Conservation (phyloP, 805 yeast species). For the Phaffomyces antillensis region DNA sequence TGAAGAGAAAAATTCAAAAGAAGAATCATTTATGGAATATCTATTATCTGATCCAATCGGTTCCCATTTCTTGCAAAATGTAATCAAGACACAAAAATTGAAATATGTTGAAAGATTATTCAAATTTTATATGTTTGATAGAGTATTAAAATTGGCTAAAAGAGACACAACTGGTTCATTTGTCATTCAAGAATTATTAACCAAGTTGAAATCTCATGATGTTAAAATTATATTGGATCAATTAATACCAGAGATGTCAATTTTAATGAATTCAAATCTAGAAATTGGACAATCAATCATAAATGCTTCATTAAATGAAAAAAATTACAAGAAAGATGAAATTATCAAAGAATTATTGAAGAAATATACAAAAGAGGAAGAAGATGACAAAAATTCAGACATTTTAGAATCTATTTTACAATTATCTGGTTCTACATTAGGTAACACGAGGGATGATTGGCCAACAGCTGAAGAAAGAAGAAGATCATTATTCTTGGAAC, state of each 20-base stretch:
- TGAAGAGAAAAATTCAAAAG: slow-evolving; percentile 48
- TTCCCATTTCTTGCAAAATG: slow-evolving; percentile 78
- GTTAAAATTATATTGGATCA: slow-evolving; percentile 55
- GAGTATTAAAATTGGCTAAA: slow-evolving; percentile 65
- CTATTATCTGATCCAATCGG: slow-evolving; percentile 86
- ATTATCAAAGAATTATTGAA: slow-evolving; percentile 43
- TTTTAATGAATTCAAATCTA: slow-evolving; percentile 56
- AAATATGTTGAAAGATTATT: slow-evolving; percentile 68
- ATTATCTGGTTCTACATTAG: slow-evolving; percentile 64
- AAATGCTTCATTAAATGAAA: slow-evolving; percentile 54
- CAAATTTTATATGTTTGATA: slow-evolving; percentile 61
- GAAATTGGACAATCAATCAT: slow-evolving; percentile 63
- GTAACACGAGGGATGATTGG: slow-evolving; percentile 82
- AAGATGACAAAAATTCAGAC: slow-evolving; percentile 22
- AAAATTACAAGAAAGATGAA: slow-evolving; percentile 52
- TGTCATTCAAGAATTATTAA: slow-evolving; percentile 65
- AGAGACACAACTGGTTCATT: slow-evolving; percentile 82
- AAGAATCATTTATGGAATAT: slow-evolving; percentile 78
- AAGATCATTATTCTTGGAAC: slow-evolving; percentile 66
- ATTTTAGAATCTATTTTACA: slow-evolving; percentile 63
- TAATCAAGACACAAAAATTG: slow-evolving; percentile 56
- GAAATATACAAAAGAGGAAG: slow-evolving; percentile 35
- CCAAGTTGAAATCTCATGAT: slow-evolving; percentile 55
- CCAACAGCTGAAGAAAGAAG: slow-evolving; percentile 88
- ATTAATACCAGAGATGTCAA: slow-evolving; percentile 58